These are phyloP conservation scores for Penicillium sp. DNA, from an alignment of 2,329 filamentous ascomycete genomes.

Conservation along the genomic window DNA sequence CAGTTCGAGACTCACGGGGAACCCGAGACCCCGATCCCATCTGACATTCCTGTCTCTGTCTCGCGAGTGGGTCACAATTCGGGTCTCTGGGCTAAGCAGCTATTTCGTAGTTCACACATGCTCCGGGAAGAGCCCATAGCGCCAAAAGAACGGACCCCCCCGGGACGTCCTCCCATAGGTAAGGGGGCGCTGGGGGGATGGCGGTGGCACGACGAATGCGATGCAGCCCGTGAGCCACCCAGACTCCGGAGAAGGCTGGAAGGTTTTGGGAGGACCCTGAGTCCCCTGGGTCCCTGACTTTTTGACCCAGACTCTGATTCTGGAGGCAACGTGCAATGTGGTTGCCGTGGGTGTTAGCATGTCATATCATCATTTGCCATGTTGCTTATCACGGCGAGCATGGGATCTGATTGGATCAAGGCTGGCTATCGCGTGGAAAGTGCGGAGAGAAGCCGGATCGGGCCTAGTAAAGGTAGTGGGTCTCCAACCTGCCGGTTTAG, in stretches of 20 bases:
- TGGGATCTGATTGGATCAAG: constrained; percentile 11
- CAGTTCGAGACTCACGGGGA: neutral
- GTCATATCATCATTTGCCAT: neutral
- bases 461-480: constrained; percentile 8
- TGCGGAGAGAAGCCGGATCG: constrained; percentile 20
- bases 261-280: neutral
- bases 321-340: neutral
- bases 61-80: neutral
- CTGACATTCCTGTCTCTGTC: neutral
- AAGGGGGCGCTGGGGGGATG: constrained; percentile 4
- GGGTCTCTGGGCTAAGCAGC: neutral
- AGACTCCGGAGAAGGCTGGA: neutral
- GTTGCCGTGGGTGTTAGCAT: neutral
- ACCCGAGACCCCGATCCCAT: neutral
- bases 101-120: neutral
- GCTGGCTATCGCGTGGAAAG: constrained; percentile 16
- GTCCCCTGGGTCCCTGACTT: too few species aligned
- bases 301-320: too few species aligned
- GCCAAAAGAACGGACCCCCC: constrained; percentile 16
- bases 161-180: constrained; percentile 20
- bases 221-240: neutral
- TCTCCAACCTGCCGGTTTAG: neutral
- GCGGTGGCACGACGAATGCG: neutral
- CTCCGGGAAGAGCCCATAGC: neutral
- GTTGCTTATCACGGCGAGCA: constrained; percentile 7